Percentiles rank a stretch among this genome's conserved stretches.
phyloP scores from a whole-genome alignment of 768 basidiomycete species.

The Trametes maxima region DNA sequence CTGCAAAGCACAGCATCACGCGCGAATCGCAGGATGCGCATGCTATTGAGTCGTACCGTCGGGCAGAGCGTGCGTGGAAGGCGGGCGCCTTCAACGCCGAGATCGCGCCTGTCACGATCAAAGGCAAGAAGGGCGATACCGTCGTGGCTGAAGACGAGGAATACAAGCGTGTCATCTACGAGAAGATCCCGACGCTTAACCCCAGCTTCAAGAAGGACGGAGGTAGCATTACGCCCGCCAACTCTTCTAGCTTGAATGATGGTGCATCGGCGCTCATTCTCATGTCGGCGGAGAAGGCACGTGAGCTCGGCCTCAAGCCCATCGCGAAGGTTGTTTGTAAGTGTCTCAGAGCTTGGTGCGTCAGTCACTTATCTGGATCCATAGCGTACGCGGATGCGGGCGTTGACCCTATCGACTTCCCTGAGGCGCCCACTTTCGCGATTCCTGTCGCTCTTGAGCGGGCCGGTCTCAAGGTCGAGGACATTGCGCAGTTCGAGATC shows the following conservation, averaged over 20 bases:
- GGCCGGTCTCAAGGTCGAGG: constrained; percentile 79
- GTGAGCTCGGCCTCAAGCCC: constrained; percentile 88
- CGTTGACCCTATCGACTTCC: constrained; percentile 97
- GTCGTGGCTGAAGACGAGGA: constrained; percentile 95
- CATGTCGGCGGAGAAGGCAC: constrained; percentile 91
- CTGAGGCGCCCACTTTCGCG: constrained; percentile 89
- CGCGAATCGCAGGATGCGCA: constrained; percentile 89
- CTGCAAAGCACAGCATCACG: constrained; percentile 78
- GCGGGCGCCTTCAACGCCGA: constrained; percentile 83
- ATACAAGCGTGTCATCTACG: constrained; percentile 94
- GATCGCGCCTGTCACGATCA: constrained; percentile 87
- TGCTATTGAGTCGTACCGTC: constrained; percentile 93
- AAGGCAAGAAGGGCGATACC: constrained; percentile 92
- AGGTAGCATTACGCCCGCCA: constrained; percentile 93
- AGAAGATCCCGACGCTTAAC: constrained; percentile 86
- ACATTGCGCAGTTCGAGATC: constrained; percentile 92
- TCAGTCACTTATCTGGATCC: constrained; percentile 7
- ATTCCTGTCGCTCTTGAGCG: constrained; percentile 85
- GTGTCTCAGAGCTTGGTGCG: constrained; percentile 35
- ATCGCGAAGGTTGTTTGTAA: constrained; percentile 93
- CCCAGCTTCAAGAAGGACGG: constrained; percentile 88
- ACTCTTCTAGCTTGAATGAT: constrained; percentile 93
- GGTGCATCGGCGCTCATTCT: constrained; percentile 95
- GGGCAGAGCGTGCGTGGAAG: constrained; percentile 90
- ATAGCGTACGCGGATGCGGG: constrained; percentile 96